Percentiles rank a stretch among this genome's conserved stretches.
Conservation (phyloP, 257 asterid species). For the Solanum appendiculatum region DNA sequence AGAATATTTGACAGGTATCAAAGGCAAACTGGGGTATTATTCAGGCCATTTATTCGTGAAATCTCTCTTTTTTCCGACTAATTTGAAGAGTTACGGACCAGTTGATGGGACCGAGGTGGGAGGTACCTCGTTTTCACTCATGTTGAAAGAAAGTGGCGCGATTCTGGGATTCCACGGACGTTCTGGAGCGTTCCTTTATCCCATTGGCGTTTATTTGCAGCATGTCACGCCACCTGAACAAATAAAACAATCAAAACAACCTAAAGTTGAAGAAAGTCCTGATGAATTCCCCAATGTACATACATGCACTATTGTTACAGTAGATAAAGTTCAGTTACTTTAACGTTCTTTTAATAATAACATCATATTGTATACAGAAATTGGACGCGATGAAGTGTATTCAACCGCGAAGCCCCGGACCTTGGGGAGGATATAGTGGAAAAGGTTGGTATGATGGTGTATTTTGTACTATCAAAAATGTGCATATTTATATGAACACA, state of each 20-base stretch:
- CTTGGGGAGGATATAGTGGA: slow-evolving; percentile 3
- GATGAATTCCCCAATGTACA: background rate
- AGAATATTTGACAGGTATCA: slow-evolving; percentile 6
- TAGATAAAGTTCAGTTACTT: background rate
- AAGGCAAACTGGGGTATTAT: background rate
- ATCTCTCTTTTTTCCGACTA: background rate
- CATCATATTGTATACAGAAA: background rate
- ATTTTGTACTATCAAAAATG: background rate
- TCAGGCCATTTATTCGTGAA: background rate
- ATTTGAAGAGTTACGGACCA: background rate
- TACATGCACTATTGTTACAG: background rate
- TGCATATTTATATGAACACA: background rate
- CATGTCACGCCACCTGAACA: background rate
- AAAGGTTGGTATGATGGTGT: slow-evolving; percentile 17
- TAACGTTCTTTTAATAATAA: too few relatives aligned
- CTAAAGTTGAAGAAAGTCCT: background rate
- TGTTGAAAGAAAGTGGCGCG: background rate
- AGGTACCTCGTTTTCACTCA: background rate
- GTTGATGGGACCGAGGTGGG: background rate
- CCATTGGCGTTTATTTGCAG: background rate
- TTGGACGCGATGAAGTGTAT: background rate
- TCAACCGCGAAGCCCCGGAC: slow-evolving; percentile 1
- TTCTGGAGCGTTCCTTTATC: background rate
- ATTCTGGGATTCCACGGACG: slow-evolving; percentile 6
- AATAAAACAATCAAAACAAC: background rate